Base-by-base conservation (phyloP, 78 protist species). In the Diacronema lutheri region DNA sequence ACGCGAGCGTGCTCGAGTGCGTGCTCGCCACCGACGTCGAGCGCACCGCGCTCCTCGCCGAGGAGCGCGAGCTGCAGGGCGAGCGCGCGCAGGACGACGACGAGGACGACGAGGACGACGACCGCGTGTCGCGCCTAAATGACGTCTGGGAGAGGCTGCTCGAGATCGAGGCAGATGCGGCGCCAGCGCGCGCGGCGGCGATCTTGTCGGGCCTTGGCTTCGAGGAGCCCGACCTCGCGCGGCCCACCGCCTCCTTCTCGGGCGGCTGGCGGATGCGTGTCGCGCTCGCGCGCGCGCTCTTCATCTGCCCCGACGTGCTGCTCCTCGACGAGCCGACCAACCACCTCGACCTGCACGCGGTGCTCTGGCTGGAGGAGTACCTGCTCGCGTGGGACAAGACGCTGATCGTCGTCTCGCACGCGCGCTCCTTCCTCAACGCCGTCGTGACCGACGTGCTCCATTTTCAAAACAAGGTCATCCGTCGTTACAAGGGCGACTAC, bases 321-420 rank as follows among this genome's bases (percentile, higher is more conserved):
- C 72, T 97, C 61, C 91, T 97, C 26, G 99, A 97, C 84, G 99
- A 96, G 81, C 98, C 98, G 60, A 95, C 98, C n/a, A 97, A 97
- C 91, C 96, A 94, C 71, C 89, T 97, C 61, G 98, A 96, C 80
- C 83, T 95, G 64, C 92, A 93, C 77, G 97, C 96, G 9, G 88
- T 89, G 56, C 90, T 94, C 64, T 96, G 96, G 97, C 88, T 95
- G 41, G 97, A 95, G 80, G 64, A 44, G 25, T 77, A 77, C 62
- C 64, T 77, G 64, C 82, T 33, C 19, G n/a, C 37, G 13, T 77
- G 82, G 82, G 38, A 41, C 31, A 40, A 46, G 60, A 56, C 69
- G 64, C 82, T 77, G 19, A 62, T 77, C 19, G 82, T 77, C 12
- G 85, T 60, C 31, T 29, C 33, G 25, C 73, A 60, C 56, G 85